These are phyloP conservation scores for Eremothecium coryli DNA, from an alignment of 1,139 yeast species.

Conservation along the genomic window DNA sequence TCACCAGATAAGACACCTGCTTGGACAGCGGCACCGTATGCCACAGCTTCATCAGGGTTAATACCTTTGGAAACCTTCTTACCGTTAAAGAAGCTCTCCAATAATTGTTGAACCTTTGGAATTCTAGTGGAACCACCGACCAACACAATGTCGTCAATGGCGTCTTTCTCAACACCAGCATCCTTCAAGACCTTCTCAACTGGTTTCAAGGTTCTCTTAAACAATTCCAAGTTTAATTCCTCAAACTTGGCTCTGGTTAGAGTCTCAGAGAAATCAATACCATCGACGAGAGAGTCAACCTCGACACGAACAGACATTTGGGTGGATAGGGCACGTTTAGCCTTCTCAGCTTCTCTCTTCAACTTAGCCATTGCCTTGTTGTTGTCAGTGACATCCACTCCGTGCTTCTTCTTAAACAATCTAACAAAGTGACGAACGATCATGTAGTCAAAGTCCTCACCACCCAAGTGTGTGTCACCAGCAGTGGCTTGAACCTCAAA, in stretches of 20 bases:
- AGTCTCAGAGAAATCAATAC: constrained; percentile 89
- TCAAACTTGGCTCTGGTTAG: constrained; percentile 92
- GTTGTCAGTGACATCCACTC: constrained; percentile 64
- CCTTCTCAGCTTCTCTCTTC: constrained; percentile 95
- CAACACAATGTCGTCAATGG: constrained; percentile 82
- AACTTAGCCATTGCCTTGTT: constrained; percentile 77
- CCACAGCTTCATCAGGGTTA: constrained; percentile 97
- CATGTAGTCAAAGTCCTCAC: constrained; percentile 93
- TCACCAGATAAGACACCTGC: constrained; percentile 94
- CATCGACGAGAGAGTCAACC: constrained; percentile 91
- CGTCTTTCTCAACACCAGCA: constrained; percentile 72
- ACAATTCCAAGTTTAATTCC: constrained; percentile 78
- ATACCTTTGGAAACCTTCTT: constrained; percentile 93
- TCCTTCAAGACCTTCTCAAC: constrained; percentile 89
- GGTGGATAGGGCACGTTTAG: constrained; percentile 86
- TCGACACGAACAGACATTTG: constrained; percentile 74
- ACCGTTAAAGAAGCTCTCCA: constrained; percentile 81
- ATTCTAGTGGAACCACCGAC: constrained; percentile 98
- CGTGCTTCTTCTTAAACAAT: constrained; percentile 81
- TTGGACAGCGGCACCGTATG: constrained; percentile 96
- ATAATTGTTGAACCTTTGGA: constrained; percentile 89
- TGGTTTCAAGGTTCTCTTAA: constrained; percentile 85
- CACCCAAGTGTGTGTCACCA: constrained; percentile 94
- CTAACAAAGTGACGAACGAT: constrained; percentile 78
- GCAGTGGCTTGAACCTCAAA: constrained; percentile 93